Percentiles rank a stretch among this genome's conserved stretches.
These are phyloP conservation scores for Amphichorda felina DNA, from an alignment of 2,329 filamentous ascomycete genomes.

Conservation along the genomic window DNA sequence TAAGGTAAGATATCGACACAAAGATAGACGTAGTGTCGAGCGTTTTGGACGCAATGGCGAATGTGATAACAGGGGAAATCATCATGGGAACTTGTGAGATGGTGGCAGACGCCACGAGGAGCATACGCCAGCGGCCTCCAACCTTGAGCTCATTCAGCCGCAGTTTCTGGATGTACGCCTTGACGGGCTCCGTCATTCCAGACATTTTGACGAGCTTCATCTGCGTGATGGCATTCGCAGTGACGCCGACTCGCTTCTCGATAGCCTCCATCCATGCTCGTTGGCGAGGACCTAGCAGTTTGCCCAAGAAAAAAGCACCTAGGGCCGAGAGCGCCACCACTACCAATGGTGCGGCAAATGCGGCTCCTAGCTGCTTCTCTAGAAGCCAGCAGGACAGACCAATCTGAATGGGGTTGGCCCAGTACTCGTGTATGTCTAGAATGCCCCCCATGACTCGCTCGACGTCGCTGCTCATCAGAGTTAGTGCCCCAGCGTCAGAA, in stretches of 20 bases:
- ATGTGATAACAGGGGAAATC: constrained; percentile 14
- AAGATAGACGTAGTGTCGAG: constrained; percentile 7
- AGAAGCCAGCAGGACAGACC: constrained; percentile 33
- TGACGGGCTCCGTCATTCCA: constrained; percentile 11
- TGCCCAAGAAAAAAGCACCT: constrained; percentile 1
- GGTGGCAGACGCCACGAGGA: constrained; percentile 5
- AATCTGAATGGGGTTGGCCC: constrained; percentile 27
- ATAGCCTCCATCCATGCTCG: constrained; percentile 22
- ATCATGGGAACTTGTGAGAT: constrained; percentile 16
- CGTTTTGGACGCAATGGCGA: constrained; percentile 8
- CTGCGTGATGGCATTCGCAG: constrained; percentile 16
- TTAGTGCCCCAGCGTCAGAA: constrained; percentile 27
- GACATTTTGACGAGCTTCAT: constrained; percentile 21
- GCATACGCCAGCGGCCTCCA: constrained; percentile 7
- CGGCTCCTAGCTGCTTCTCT: constrained; percentile 29
- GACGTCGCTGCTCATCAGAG: constrained; percentile 35
- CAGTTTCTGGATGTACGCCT: constrained; percentile 7
- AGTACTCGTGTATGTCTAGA: constrained; percentile 24
- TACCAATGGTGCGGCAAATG: constrained; percentile 33
- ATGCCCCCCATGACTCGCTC: constrained; percentile 25
- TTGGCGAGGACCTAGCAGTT: constrained; percentile 13
- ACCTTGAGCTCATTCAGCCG: constrained; percentile 9
- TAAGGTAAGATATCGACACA: constrained; percentile 1
- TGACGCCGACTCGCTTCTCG: constrained; percentile 19
- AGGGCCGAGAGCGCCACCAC: constrained; percentile 19